Conservation (phyloP, 495 filamentous ascomycete species). For the Aspergillus taichungensis region DNA sequence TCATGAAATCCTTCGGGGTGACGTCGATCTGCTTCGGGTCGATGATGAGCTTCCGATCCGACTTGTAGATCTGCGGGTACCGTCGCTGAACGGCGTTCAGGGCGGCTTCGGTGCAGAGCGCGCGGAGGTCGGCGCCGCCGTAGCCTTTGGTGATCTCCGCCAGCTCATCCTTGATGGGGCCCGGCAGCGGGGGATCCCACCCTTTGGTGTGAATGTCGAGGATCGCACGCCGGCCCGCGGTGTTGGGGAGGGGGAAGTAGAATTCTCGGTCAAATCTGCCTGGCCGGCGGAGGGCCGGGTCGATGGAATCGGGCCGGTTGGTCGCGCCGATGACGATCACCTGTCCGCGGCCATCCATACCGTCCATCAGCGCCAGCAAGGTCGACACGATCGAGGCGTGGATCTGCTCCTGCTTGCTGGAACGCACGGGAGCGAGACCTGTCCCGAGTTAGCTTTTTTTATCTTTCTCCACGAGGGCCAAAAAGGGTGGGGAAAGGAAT, state of each 20-base stretch:
- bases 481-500: not conserved
- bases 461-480: not conserved
- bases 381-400: conserved; percentile 98
- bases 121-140: conserved; percentile 87
- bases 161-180: conserved; percentile 70
- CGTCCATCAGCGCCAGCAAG: conserved; percentile 91
- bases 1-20: conserved; percentile 89
- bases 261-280: conserved; percentile 97
- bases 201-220: conserved; percentile 92
- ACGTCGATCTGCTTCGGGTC: conserved; percentile 76
- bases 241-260: conserved; percentile 86
- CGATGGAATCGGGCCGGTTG: conserved; percentile 95
- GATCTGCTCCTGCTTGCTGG: conserved; percentile 96
- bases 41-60: conserved; percentile 81
- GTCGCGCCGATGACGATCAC: conserved; percentile 98
- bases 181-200: conserved; percentile 72
- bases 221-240: conserved; percentile 69
- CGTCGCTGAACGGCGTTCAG: conserved; percentile 94
- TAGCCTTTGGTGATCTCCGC: conserved; percentile 90
- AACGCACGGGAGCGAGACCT: conserved; percentile 84
- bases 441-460: conserved; percentile 13
- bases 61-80: conserved; percentile 92
- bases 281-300: conserved; percentile 93
- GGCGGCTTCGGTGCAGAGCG: conserved; percentile 94
- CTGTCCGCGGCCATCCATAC: conserved; percentile 96